Evolutionary conservation across 805 yeast genomes (phyloP), one percentile per base, ranked within the genome.

Genomic region (Priceomyces haplophilus): DNA sequence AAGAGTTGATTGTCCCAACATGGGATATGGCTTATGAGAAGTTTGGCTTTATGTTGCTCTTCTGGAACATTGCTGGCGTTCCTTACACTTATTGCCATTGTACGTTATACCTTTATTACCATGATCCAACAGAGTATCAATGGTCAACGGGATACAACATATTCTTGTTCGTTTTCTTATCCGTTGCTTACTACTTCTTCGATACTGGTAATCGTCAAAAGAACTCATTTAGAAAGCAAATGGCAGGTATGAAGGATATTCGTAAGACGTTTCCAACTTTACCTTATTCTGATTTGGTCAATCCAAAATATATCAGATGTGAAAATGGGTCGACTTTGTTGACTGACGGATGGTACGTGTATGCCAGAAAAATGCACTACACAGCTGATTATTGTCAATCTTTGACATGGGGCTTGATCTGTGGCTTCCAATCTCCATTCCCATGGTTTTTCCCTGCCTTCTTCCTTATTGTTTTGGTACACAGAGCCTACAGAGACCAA

Each of bases 11-110:
- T 62, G 96, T 90, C 49, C 96, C 98, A 54, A 86, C 96, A 15
- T 93, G 99, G 98, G 99, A 93, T 65, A 91, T 93, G 97, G 97
- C 96, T 24, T 93, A 93, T 66, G 99, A 93, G 66, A 93, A 93
- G 69, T 93, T 93, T 57, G 99, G 99, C n/a, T 93, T 93, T 75
- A 90, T 93, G 98, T 79, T 93, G 52, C 81, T 90, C 55, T 93
- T 93, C 76, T 93, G 99, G 99, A 93, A 93, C 72, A 88, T 93
- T 63, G 97, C 97, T 24, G 99, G 99, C 56, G 99, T 93, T 33
- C 99, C 99, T 38, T 93, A 83, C 80, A 91, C 98, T 34, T 93
- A 93, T 72, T 88, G 97, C 67, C 97, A 89, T 61, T 84, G 95
- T 64, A 87, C 96, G 8, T 73, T 93, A 56, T 93, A 69, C 72